These are phyloP conservation scores for Ustilago bromivora DNA, from an alignment of 1,284 basidiomycete genomes.

Conservation along the genomic window DNA sequence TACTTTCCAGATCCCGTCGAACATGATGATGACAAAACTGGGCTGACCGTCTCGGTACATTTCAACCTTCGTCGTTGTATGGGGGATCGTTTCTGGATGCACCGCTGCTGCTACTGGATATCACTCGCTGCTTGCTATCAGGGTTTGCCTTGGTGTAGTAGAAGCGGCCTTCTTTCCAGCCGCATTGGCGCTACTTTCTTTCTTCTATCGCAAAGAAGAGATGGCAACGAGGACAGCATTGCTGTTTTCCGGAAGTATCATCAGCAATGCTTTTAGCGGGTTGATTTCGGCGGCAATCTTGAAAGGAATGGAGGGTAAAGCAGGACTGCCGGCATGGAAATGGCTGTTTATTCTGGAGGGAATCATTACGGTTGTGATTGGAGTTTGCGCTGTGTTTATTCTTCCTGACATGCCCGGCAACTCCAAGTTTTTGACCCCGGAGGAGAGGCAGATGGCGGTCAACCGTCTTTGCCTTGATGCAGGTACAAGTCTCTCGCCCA, in stretches of 20 bases:
- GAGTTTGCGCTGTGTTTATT: constrained; percentile 33
- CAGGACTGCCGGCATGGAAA: constrained; percentile 41
- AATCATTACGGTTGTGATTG: constrained; percentile 42
- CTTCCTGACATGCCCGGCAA: constrained; percentile 59
- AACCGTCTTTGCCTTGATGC: constrained; percentile 71
- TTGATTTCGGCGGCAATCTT: constrained; percentile 57
- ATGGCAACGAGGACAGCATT: constrained; percentile 68
- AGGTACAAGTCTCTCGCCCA: constrained; percentile 75
- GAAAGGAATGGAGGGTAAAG: constrained; percentile 39
- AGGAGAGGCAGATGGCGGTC: constrained; percentile 51
- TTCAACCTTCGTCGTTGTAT: constrained; percentile 42
- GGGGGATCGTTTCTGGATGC: constrained; percentile 58
- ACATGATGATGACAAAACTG: constrained; percentile 66
- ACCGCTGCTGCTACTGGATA: constrained; percentile 66
- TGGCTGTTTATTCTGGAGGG: constrained; percentile 66
- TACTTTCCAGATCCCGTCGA: constrained; percentile 80
- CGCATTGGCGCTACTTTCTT: constrained; percentile 68
- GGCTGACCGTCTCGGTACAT: constrained; percentile 66
- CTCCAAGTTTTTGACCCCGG: constrained; percentile 42
- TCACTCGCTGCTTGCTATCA: constrained; percentile 57
- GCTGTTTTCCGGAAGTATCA: constrained; percentile 62
- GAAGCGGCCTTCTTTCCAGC: constrained; percentile 60
- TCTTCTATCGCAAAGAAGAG: constrained; percentile 69
- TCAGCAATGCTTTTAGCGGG: constrained; percentile 62
- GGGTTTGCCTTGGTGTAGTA: constrained; percentile 69